These are phyloP conservation scores for Camillea tinctor DNA, from an alignment of 2,329 filamentous ascomycete species.

Conservation along the genomic window DNA sequence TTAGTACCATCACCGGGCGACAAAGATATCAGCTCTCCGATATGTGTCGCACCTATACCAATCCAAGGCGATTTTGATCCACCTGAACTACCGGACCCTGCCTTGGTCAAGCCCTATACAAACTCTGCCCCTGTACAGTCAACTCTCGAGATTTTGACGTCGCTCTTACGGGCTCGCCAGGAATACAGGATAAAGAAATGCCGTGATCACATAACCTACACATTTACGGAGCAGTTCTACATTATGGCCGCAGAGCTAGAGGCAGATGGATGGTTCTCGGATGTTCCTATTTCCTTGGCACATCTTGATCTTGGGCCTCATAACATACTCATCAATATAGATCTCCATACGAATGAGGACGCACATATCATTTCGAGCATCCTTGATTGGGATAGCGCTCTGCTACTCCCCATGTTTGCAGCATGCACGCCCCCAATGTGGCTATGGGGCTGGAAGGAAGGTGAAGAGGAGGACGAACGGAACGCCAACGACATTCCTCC, in stretches of 20 bases:
- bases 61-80: background rate
- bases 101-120: background rate
- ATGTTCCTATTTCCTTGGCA: conserved; percentile 3
- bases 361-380: conserved; percentile 15
- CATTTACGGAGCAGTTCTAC: conserved; percentile 4
- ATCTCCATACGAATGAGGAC: background rate
- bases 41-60: conserved; percentile 1
- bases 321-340: conserved; percentile 30
- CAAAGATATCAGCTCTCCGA: background rate
- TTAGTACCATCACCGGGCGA: background rate
- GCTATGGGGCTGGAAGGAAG: conserved; percentile 28
- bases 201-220: background rate
- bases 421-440: conserved; percentile 31
- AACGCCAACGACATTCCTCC: conserved; percentile 7
- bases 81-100: background rate
- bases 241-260: conserved; percentile 3
- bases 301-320: conserved; percentile 29
- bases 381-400: conserved; percentile 35
- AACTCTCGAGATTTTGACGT: background rate
- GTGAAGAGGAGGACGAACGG: conserved; percentile 20
- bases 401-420: conserved; percentile 32
- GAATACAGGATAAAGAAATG: background rate
- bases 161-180: background rate
- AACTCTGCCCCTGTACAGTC: background rate
- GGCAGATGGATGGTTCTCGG: background rate